These are phyloP conservation scores for Boletus vermiculosoides DNA, from an alignment of 768 basidiomycete species.

Conservation along the genomic window DNA sequence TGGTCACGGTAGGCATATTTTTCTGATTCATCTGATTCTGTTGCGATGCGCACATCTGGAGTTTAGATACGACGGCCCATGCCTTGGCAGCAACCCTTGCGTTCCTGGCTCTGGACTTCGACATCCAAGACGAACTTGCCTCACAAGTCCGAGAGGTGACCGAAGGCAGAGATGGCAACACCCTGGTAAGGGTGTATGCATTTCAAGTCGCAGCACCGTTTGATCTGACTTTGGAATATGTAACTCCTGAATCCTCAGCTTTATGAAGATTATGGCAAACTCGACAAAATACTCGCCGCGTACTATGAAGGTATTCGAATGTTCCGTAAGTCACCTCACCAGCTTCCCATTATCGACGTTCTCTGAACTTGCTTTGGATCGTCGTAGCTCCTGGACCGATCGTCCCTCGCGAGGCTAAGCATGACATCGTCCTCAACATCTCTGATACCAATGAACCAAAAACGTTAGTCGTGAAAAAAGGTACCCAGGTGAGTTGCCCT, in stretches of 20 bases:
- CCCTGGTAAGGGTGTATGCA: slow-evolving; percentile 14
- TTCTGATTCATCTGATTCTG: not conserved
- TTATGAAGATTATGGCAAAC: slow-evolving; percentile 26
- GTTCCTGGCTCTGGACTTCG: slow-evolving; percentile 27
- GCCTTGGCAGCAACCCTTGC: slow-evolving; percentile 33
- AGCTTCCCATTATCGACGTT: not conserved
- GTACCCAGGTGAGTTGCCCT: slow-evolving; percentile 14
- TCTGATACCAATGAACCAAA: slow-evolving; percentile 10
- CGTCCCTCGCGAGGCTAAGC: slow-evolving; percentile 27
- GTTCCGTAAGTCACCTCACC: slow-evolving; percentile 23
- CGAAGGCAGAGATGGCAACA: slow-evolving; percentile 13
- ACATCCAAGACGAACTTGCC: slow-evolving; percentile 34
- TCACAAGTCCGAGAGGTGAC: slow-evolving; percentile 28
- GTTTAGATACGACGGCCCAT: slow-evolving; percentile 31
- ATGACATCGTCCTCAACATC: slow-evolving; percentile 25
- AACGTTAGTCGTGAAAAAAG: slow-evolving; percentile 19
- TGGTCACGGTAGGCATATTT: slow-evolving; percentile 45
- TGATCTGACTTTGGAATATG: not conserved
- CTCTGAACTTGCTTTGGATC: not conserved
- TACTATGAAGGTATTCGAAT: slow-evolving; percentile 32
- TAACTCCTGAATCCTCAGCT: slow-evolving; percentile 5
- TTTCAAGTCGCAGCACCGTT: not conserved
- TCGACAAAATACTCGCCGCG: slow-evolving; percentile 28
- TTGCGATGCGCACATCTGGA: not conserved
- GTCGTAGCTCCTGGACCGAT: slow-evolving; percentile 28